A percentile compares a stretch with the other conserved stretches of the same genome.
phyloP scores from a whole-genome alignment of 1,139 yeast genomes.

The Scheffersomyces lignicola region DNA sequence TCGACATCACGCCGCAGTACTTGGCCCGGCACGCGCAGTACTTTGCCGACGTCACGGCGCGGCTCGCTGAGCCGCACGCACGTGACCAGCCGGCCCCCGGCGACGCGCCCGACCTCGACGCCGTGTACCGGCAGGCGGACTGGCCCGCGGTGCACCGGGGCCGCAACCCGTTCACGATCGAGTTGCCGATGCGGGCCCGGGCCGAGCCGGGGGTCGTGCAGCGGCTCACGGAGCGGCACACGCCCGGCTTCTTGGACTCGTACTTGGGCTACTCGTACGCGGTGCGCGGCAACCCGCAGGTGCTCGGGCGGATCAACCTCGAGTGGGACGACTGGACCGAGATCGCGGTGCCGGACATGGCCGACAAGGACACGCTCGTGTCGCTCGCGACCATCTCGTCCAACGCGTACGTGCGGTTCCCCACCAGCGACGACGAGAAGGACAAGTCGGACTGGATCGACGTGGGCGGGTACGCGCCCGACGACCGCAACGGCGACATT shows the following conservation, averaged over 20 bases:
- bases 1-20: slow-evolving; percentile 48
- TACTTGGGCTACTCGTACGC: slow-evolving; percentile 59
- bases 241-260: slow-evolving; percentile 65
- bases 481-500: slow-evolving; percentile 30
- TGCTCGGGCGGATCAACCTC: slow-evolving; percentile 41
- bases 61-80: too few relatives aligned
- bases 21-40: slow-evolving; percentile 18
- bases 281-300: slow-evolving; percentile 43
- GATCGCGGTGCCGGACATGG: slow-evolving; percentile 66
- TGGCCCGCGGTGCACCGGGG: slow-evolving; percentile 41
- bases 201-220: slow-evolving; percentile 26
- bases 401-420: slow-evolving; percentile 83
- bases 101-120: slow-evolving; percentile 25
- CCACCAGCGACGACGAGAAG: slow-evolving; percentile 60
- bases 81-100: too few relatives aligned
- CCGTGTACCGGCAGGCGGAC: slow-evolving; percentile 27
- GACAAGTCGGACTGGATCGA: slow-evolving; percentile 77
- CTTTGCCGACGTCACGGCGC: slow-evolving; percentile 8
- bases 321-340: slow-evolving; percentile 56
- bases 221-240: slow-evolving; percentile 55
- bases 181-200: slow-evolving; percentile 26
- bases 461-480: slow-evolving; percentile 60
- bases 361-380: slow-evolving; percentile 71
- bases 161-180: slow-evolving; percentile 45
- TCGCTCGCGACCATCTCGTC: slow-evolving; percentile 84